phyloP scores from a whole-genome alignment of 345 rosid genomes.

The Microthlaspi erraticum region DNA sequence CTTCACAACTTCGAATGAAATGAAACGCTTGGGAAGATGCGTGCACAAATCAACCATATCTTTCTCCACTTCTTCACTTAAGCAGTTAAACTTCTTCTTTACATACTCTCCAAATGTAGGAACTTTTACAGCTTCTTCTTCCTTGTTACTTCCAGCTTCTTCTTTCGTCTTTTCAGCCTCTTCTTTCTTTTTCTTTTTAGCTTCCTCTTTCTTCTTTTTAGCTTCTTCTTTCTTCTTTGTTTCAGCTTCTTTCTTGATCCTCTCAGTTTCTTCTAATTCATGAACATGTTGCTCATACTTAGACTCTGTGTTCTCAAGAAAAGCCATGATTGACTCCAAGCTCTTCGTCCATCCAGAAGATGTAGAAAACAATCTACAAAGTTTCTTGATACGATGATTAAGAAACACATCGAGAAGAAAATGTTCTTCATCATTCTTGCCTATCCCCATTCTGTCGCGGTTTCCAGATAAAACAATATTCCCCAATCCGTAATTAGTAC shows the following conservation, averaged over 20 bases:
- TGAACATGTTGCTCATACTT: slow-evolving; percentile 2
- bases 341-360: slow-evolving; percentile 40
- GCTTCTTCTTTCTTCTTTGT: background rate
- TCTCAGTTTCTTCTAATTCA: background rate
- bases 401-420: slow-evolving; percentile 44
- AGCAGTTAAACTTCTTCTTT: background rate
- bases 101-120: slow-evolving; percentile 31
- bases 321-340: slow-evolving; percentile 32
- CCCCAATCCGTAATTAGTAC: slow-evolving; percentile 42
- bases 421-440: background rate
- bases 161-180: background rate
- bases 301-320: slow-evolving; percentile 33
- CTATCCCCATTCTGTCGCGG: slow-evolving; percentile 36
- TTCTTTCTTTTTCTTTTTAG: background rate
- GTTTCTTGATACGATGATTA: slow-evolving; percentile 42
- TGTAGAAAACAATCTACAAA: slow-evolving; percentile 15
- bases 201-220: background rate
- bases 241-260: background rate
- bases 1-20: slow-evolving; percentile 32
- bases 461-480: slow-evolving; percentile 49
- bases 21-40: slow-evolving; percentile 45
- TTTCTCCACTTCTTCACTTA: slow-evolving; percentile 22
- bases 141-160: background rate
- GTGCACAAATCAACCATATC: slow-evolving; percentile 44
- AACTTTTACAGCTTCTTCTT: background rate